Base-by-base conservation (phyloP, 1,284 basidiomycete species). In the Pseudozyma flocculosa region DNA sequence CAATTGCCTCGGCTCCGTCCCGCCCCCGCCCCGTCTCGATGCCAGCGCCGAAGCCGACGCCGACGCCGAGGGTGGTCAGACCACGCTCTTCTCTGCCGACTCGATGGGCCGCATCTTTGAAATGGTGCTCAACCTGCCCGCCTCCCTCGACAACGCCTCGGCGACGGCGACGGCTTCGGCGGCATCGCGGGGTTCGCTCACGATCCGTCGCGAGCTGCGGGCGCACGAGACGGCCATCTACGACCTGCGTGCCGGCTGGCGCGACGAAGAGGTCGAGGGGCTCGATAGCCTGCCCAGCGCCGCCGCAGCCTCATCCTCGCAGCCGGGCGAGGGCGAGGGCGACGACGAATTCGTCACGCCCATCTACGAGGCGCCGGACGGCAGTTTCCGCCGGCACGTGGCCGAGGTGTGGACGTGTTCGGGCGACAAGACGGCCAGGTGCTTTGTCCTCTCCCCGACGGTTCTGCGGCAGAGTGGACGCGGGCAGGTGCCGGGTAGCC, bases 41-140 rank as follows among this genome's bases (percentile, higher is more conserved):
- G 26, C 26, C 26, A n/a, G n/a, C n/a, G n/a, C n/a, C n/a, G n/a
- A n/a, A n/a, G n/a, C n/a, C 3, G 7, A 14, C 5, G 44, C 26
- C 0, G 15, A 48, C 0, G 39, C 51, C 14, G n/a, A 36, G 8
- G 49, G 49, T 22, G 47, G 47, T 7, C 37, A 14, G 22, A 51
- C 54, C 2, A 37, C 45, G 0, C 29, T 69, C 37, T 67, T 60
- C 38, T 62, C 63, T 4, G 67, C 56, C 1, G 67, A 69, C 44
- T 53, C 48, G 7, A 66, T 69, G 59, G 67, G 67, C 3, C 48
- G 67, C 0, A 39, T 69, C 9, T 24, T 61, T 26, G 63, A 69
- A 45, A 45, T 18, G 21, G 36, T 36, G n/a, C 43, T 61, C 36
- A 23, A 55, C 22, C 21, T 45, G 2, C 15, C 22, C 14, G 26